Evolutionary conservation across 192 early-diverging fungal species (phyloP), one percentile per base, ranked within the genome.

Genomic region (Podila epicladia): DNA sequence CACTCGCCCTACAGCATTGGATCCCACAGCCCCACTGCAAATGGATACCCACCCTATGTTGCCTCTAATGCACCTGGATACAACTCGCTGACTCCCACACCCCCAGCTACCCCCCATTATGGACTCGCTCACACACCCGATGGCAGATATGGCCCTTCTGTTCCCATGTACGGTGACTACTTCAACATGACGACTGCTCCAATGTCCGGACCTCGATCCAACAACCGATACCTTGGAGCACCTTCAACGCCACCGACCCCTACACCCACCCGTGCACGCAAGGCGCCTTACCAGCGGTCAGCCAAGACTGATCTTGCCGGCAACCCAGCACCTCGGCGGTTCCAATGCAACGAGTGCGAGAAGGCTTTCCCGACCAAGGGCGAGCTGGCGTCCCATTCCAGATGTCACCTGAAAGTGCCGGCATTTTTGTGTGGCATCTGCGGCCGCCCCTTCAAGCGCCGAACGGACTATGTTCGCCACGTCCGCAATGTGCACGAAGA

Each of bases 401-500:
- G 77, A 12, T 80, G 77, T 62, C 77, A 80, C 58, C 28, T 80
- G 41, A 80, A 80, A 66, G 71, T 80, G 5, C 77, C 77, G 13
- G 77, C 77, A 29, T 80, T 80, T 41, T 49, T 80, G 55, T 80
- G 77, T 35, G 71, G 77, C 1, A 80, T 80, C 41, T 80, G 77
- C 29, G 77, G 77, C 22, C 71, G 77, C 6, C 77, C 77, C 9
- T 80, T 80, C 58, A 80, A 80, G 71, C 70, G 77, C 29, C 60
- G 77, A 15, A 80, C 77, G 20, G 77, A 80, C 29, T 80, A 80
- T 58, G 77, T 80, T 37, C 77, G 77, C 2, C 77, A 80, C 24
- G 77, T 80, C 13, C 77, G 77, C 15, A 80, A 80, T 19, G 77
- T 80, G 15, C 77, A 80, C n/a, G 77, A 80, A 67, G 77, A 80